Conservation (phyloP, 805 yeast genomes). For the Zygosaccharomyces rouxii region DNA sequence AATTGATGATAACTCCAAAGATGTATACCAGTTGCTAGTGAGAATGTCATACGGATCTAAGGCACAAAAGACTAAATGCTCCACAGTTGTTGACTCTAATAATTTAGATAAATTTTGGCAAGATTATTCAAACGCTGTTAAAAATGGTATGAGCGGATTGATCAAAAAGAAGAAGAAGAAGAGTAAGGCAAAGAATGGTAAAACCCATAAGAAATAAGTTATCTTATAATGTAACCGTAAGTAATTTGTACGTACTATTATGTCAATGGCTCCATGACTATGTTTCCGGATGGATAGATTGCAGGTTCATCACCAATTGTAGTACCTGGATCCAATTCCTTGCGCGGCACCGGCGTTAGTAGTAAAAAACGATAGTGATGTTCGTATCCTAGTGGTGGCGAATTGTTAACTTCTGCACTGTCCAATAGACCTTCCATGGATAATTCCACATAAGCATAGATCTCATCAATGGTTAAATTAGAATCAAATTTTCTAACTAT, state of each 20-base stretch:
- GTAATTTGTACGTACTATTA: conserved; percentile 4
- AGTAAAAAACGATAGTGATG: conserved; percentile 50
- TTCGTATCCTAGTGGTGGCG: conserved; percentile 38
- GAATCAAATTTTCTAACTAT: conserved; percentile 46
- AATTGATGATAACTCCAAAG: conserved; percentile 17
- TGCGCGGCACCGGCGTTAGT: conserved; percentile 55
- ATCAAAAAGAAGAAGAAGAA: conserved; percentile 76
- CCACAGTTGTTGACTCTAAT: conserved; percentile 65
- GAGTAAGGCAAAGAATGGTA: conserved; percentile 38
- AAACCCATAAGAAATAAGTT: conserved; percentile 13
- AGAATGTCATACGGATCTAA: conserved; percentile 44
- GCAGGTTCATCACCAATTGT: conserved; percentile 41
- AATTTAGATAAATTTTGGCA: conserved; percentile 71
- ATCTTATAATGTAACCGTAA: conserved; percentile 2
- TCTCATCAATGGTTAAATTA: conserved; percentile 49
- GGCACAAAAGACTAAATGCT: conserved; percentile 48
- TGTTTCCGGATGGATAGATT: conserved; percentile 62
- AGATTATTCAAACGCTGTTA: conserved; percentile 64
- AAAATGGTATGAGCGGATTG: conserved; percentile 68
- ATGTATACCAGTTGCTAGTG: conserved; percentile 57
- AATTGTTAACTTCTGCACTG: conserved; percentile 15
- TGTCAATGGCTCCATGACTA: conserved; percentile 44
- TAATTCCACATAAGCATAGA: conserved; percentile 69
- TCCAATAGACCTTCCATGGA: conserved; percentile 30
- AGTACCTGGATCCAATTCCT: conserved; percentile 36